Percentiles rank a stretch among this genome's conserved stretches.
These are phyloP conservation scores for Zychaea mexicana DNA, from an alignment of 371 early-diverging fungal species.

Conservation along the genomic window DNA sequence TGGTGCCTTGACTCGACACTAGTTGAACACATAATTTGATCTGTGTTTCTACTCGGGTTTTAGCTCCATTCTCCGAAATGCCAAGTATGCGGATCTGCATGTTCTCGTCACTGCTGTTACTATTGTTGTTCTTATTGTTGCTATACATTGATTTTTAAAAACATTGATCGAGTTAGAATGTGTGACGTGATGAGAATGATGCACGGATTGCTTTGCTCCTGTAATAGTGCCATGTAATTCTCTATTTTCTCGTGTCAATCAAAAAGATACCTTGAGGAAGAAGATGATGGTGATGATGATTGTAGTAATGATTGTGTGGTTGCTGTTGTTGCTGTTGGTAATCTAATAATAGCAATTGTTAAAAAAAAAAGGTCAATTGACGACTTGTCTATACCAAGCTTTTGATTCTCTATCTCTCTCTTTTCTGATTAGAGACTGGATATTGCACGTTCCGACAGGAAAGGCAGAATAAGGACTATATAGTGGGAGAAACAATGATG, in stretches of 20 bases:
- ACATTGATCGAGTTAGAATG: too few relatives aligned
- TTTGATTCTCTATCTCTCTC: not conserved
- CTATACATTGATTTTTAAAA: too few relatives aligned
- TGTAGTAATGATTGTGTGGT: not conserved
- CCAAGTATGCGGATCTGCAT: constrained; percentile 66
- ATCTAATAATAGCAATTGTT: not conserved
- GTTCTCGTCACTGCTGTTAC: not conserved
- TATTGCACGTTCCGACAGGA: not conserved
- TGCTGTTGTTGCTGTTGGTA: not conserved
- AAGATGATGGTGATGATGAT: too few relatives aligned
- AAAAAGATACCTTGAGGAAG: too few relatives aligned
- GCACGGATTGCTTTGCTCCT: too few relatives aligned
- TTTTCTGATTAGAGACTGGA: not conserved
- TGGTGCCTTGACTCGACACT: constrained; percentile 70
- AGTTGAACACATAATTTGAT: constrained; percentile 79
- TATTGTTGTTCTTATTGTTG: too few relatives aligned
- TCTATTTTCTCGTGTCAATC: too few relatives aligned
- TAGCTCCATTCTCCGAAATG: constrained; percentile 71
- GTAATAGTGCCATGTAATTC: too few relatives aligned
- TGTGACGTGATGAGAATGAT: too few relatives aligned
- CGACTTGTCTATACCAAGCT: not conserved
- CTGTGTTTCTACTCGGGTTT: constrained; percentile 86
- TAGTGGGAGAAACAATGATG: too few relatives aligned
- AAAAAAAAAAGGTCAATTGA: not conserved
- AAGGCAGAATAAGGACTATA: too few relatives aligned